A percentile compares a stretch with the other conserved stretches of the same genome.
Conservation (phyloP, 768 basidiomycete species). For the Boletus subcaerulescens region DNA sequence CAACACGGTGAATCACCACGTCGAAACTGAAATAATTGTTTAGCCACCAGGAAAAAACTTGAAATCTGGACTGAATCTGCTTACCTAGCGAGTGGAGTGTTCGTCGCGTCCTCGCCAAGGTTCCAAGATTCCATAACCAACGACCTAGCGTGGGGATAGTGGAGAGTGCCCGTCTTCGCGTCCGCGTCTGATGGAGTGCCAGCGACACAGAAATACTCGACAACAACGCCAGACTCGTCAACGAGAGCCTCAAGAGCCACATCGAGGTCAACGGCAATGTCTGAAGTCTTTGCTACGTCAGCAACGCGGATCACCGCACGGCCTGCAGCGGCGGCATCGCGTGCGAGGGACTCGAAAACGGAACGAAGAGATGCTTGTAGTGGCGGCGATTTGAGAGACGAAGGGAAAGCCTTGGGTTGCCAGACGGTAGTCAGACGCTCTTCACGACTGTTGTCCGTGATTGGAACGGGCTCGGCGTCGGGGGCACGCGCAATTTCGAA, state of each 20-base stretch:
- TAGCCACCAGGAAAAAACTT: neutral
- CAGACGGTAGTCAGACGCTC: constrained; percentile 31
- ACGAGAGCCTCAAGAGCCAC: constrained; percentile 14
- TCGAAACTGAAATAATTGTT: constrained; percentile 6
- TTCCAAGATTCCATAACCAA: constrained; percentile 22
- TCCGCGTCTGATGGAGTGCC: constrained; percentile 20
- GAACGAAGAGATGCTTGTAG: constrained; percentile 8
- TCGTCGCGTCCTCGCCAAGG: constrained; percentile 3
- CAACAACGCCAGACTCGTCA: constrained; percentile 10
- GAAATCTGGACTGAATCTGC: neutral
- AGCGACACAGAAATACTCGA: constrained; percentile 21
- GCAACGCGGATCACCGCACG: constrained; percentile 25
- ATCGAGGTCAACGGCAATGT: constrained; percentile 19
- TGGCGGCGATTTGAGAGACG: constrained; percentile 8
- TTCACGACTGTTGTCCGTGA: constrained; percentile 25
- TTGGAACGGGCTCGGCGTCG: constrained; percentile 24
- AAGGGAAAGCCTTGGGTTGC: constrained; percentile 31
- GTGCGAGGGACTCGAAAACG: constrained; percentile 16
- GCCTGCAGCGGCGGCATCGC: constrained; percentile 15
- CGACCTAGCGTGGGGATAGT: constrained; percentile 12
- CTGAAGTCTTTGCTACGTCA: constrained; percentile 20
- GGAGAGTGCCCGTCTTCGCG: constrained; percentile 15
- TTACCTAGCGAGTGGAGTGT: constrained; percentile 12
- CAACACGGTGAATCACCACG: constrained; percentile 20
- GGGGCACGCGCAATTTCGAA: constrained; percentile 34